Percentiles rank a stretch among this genome's conserved stretches.
Evolutionary conservation across 2,329 filamentous ascomycete genomes (phyloP).

Genomic region (Phyllosticta citrichinensis): DNA sequence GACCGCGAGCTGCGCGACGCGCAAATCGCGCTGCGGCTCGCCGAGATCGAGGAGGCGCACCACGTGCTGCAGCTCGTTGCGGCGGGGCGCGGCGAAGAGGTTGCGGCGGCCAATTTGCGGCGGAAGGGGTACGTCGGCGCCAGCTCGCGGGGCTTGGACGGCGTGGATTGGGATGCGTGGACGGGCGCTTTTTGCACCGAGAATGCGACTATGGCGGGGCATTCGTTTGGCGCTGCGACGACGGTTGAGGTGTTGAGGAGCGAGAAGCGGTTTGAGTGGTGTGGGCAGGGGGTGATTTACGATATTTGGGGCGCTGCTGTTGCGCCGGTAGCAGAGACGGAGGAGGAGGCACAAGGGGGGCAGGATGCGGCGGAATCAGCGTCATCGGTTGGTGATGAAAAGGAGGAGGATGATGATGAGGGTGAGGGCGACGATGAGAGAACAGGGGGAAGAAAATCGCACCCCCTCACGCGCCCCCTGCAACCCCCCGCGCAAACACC

Average conservation of each 20-base stretch:
- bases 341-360: background rate
- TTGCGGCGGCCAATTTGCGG: slow-evolving; percentile 45
- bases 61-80: slow-evolving; percentile 46
- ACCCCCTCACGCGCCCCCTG: background rate
- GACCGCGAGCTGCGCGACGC: slow-evolving; percentile 50
- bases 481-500: background rate
- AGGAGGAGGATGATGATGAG: background rate
- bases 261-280: slow-evolving; percentile 43
- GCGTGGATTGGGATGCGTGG: slow-evolving; percentile 49
- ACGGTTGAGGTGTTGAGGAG: slow-evolving; percentile 50
- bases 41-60: slow-evolving; percentile 56
- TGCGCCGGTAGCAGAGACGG: background rate
- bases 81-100: slow-evolving; percentile 41
- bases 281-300: slow-evolving; percentile 55
- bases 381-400: background rate
- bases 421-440: background rate
- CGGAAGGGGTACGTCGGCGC: slow-evolving; percentile 48
- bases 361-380: too few relatives aligned
- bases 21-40: slow-evolving; percentile 52
- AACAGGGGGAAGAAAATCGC: background rate
- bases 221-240: slow-evolving; percentile 59
- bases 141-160: slow-evolving; percentile 48
- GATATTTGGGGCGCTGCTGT: slow-evolving; percentile 47
- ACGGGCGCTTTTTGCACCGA: slow-evolving; percentile 44
- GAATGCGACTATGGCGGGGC: slow-evolving; percentile 52